Evolutionary conservation across 805 yeast genomes (phyloP), one percentile per base, ranked within the genome.

Genomic region (Candida cerambycidarum): DNA sequence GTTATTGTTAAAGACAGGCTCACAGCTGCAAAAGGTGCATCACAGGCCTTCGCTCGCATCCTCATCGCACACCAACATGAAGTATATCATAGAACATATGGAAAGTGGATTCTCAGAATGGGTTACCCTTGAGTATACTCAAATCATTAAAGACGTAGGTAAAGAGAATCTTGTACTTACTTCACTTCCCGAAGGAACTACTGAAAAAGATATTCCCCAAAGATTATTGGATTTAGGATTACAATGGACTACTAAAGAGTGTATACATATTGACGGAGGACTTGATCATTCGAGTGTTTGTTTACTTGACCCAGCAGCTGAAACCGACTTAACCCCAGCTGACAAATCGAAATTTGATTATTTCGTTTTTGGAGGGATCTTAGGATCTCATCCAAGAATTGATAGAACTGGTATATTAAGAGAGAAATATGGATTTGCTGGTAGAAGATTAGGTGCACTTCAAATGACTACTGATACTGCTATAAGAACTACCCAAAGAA

Each of bases 381-480:
- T 92, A 36, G 98, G 97, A 3, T 95, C 89, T 46, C 97, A 90
- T 62, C 96, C 95, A 6, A 83, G 89, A 50, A 77, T 95, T 56
- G 98, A 92, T 61, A 81, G 98, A 63, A 92, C 99, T 2, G 93
- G 90, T 2, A 93, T 90, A 56, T 75, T 92, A 47, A 77, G 95
- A 56, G 64, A 62, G 31, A 84, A 85, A 55, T 83, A 89, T 53
- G 96, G 96, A 0, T 83, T 89, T 57, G 80, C 78, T 1, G 96
- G 97, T 7, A 82, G 93, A 67, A 77, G 96, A 60, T 72, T 92
- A 41, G 98, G 97, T 2, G 77, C 72, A 39, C 77, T 85, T 51
- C 99, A 92, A 61, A 93, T 92, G 98, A 89, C 98, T 13, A 92
- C 99, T 0, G 99, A 92, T 59, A 92, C 99, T 1, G 98, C 98